A percentile compares a stretch with the other conserved stretches of the same genome.
phyloP scores from a whole-genome alignment of 805 yeast genomes.

The Limtongia smithiae region DNA sequence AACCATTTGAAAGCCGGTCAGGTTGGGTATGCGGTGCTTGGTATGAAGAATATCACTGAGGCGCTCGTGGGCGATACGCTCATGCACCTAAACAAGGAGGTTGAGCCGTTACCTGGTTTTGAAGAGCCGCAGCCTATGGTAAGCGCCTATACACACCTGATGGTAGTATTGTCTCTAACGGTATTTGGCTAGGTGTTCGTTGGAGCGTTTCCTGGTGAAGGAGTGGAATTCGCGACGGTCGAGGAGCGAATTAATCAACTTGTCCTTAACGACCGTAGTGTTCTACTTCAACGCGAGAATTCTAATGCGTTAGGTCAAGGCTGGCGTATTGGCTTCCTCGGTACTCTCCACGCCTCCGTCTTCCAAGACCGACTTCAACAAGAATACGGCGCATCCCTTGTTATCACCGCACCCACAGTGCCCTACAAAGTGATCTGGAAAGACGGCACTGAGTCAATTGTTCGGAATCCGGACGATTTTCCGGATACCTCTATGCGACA shows the following conservation, averaged over 20 bases:
- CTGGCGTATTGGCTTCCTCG: conserved; percentile 93
- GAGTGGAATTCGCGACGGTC: conserved; percentile 79
- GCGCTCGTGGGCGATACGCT: conserved; percentile 92
- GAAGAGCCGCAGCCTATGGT: conserved; percentile 98
- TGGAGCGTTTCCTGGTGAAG: conserved; percentile 97
- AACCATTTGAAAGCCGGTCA: conserved; percentile 77
- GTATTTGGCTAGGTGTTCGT: conserved; percentile 63
- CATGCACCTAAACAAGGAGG: conserved; percentile 49
- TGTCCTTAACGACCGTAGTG: conserved; percentile 88
- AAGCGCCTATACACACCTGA: not conserved
- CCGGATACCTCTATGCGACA: conserved; percentile 55
- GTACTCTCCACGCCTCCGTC: conserved; percentile 92
- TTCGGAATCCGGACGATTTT: conserved; percentile 90
- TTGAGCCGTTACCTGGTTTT: conserved; percentile 86
- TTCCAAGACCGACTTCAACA: conserved; percentile 87
- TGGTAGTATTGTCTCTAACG: not conserved
- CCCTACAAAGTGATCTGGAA: conserved; percentile 75
- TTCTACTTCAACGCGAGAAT: conserved; percentile 81
- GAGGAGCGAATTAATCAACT: conserved; percentile 87
- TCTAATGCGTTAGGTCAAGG: conserved; percentile 96
- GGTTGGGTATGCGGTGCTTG: conserved; percentile 91
- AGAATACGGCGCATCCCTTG: conserved; percentile 89
- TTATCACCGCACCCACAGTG: conserved; percentile 93
- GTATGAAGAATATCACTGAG: conserved; percentile 82
- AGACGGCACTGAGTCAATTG: conserved; percentile 59